Conservation (phyloP, 2,329 filamentous ascomycete genomes). For the Xylariales sp. region DNA sequence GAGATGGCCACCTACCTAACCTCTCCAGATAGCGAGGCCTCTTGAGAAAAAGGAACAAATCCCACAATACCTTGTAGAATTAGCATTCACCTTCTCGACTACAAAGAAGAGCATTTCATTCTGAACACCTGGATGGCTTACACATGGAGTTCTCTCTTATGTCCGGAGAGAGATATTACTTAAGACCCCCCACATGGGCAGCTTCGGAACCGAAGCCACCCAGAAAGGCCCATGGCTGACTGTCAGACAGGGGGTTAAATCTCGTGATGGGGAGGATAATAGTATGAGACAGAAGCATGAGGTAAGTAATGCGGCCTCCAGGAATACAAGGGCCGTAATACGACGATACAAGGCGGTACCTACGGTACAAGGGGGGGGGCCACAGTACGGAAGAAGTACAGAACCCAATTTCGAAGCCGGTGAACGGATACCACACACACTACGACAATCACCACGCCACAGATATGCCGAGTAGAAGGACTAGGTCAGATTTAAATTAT, state of each 20-base stretch:
- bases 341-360: conserved; percentile 2
- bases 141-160: too few relatives aligned
- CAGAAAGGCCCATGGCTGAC: neutral
- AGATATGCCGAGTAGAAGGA: neutral
- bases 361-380: neutral
- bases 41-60: neutral
- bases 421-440: neutral
- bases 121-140: neutral
- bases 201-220: conserved; percentile 13
- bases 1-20: neutral
- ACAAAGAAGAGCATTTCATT: neutral
- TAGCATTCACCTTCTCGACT: neutral
- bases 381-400: neutral
- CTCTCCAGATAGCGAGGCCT: neutral
- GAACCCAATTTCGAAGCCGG: neutral
- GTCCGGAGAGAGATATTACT: neutral
- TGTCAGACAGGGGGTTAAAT: neutral
- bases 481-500: neutral
- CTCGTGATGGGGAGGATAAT: neutral
- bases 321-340: neutral
- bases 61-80: neutral
- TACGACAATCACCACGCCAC: neutral
- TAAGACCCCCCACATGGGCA: neutral
- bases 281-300: conserved; percentile 11
- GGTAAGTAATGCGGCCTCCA: neutral